Percentiles rank a stretch among this genome's conserved stretches.
phyloP scores from a whole-genome alignment of 1,284 basidiomycete species.

The Erythrobasidium hasegawianum region DNA sequence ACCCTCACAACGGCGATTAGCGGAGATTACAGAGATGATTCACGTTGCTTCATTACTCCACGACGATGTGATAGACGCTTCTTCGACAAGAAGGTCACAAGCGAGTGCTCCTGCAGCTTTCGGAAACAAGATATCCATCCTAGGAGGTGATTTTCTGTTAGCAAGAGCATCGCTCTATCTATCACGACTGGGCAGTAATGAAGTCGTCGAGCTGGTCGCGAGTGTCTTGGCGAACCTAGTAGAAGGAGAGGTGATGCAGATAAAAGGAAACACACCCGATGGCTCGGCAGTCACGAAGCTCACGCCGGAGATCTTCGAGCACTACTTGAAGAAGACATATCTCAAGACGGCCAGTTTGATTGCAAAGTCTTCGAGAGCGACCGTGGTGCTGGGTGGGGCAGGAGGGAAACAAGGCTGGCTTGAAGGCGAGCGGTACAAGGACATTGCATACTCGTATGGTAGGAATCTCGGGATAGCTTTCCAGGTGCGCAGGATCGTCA shows the following conservation, averaged over 20 bases:
- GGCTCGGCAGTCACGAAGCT: conserved; percentile 16
- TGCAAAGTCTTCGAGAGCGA: conserved; percentile 85
- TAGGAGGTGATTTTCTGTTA: conserved; percentile 92
- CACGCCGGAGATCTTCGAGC: conserved; percentile 64
- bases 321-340: conserved; percentile 91
- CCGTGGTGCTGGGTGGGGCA: conserved; percentile 84
- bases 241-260: conserved; percentile 92
- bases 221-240: conserved; percentile 92
- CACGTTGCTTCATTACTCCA: conserved; percentile 94
- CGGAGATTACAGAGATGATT: conserved; percentile 98
- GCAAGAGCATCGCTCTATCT: conserved; percentile 86
- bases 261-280: conserved; percentile 52
- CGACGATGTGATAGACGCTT: conserved; percentile 89
- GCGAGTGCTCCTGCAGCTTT: conserved; percentile 82
- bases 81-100: conserved; percentile 71
- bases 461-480: conserved; percentile 88
- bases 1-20: conserved; percentile 85
- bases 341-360: conserved; percentile 94
- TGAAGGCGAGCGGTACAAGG: conserved; percentile 71
- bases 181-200: conserved; percentile 75
- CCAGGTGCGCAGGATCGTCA: no score
- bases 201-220: conserved; percentile 90
- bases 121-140: conserved; percentile 91
- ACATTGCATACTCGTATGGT: conserved; percentile 88
- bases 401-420: conserved; percentile 56